Evolutionary conservation across 192 early-diverging fungal genomes (phyloP).

Genomic region (Rhizophagus prolifer): DNA sequence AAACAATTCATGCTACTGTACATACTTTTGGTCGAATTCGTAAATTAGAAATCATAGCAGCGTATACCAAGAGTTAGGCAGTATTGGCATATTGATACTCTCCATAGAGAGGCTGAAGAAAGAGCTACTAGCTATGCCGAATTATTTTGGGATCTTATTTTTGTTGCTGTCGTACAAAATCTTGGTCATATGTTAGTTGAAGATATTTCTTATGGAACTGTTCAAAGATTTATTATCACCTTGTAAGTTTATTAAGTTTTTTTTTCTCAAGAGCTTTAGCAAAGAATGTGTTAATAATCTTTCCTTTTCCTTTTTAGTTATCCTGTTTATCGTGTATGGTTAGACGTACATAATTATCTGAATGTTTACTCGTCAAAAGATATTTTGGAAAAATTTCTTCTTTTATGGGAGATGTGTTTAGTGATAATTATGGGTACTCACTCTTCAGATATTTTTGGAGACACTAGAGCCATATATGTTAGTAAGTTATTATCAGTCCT

Average conservation of each 20-base stretch:
- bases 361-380: conserved; percentile 31
- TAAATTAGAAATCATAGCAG: conserved; percentile 33
- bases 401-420: conserved; percentile 22
- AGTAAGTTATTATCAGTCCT: neutral
- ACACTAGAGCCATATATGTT: neutral
- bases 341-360: conserved; percentile 19
- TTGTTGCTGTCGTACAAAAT: conserved; percentile 22
- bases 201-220: neutral
- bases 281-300: neutral
- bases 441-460: neutral
- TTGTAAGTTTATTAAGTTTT: conserved; percentile 25
- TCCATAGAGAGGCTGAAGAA: conserved; percentile 30
- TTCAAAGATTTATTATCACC: conserved; percentile 23
- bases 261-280: neutral
- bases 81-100: conserved; percentile 28
- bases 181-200: conserved; percentile 21
- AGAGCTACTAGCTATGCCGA: conserved; percentile 20
- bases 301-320: conserved; percentile 9
- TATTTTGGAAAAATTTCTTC: conserved; percentile 31
- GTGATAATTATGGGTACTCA: neutral
- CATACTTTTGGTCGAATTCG: conserved; percentile 25
- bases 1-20: conserved; percentile 32
- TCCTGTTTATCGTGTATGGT: conserved; percentile 25
- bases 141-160: conserved; percentile 35
- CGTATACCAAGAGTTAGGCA: conserved; percentile 28